phyloP scores from a whole-genome alignment of 352 stramenopile species.

The Saprolegnia parasitica region DNA sequence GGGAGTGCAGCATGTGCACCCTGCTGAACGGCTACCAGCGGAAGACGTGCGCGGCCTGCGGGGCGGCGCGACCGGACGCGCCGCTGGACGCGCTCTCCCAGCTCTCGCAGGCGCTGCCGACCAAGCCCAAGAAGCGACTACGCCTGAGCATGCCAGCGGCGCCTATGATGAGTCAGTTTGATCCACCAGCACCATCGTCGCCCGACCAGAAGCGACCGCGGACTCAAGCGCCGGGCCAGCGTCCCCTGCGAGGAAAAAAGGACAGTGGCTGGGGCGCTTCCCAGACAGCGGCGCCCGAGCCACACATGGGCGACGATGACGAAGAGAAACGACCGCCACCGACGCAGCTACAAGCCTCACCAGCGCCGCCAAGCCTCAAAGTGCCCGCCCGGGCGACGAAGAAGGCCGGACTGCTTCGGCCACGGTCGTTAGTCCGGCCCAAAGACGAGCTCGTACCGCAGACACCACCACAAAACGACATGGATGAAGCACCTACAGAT shows the following conservation, averaged over 20 bases:
- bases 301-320: no score
- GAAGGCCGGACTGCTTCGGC: not conserved
- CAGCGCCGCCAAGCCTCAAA: not conserved
- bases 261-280: no score
- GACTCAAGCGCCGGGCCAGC: no score
- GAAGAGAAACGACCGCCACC: no score
- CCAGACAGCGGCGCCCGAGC: no score
- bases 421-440: no score
- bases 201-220: not conserved
- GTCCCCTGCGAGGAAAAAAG: no score
- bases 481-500: no score
- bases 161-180: not conserved
- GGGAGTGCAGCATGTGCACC: slow-evolving; percentile 27
- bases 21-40: slow-evolving; percentile 26
- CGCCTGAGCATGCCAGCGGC: not conserved
- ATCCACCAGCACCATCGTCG: not conserved
- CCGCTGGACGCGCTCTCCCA: not conserved
- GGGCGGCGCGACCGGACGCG: not conserved
- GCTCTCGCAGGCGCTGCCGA: not conserved
- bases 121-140: slow-evolving; percentile 13
- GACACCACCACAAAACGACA: no score
- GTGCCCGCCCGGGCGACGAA: not conserved
- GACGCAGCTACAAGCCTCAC: no score
- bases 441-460: not conserved
- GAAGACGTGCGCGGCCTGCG: slow-evolving; percentile 25